Conservation (phyloP, 768 basidiomycete species). For the Suillus ampliporus region DNA sequence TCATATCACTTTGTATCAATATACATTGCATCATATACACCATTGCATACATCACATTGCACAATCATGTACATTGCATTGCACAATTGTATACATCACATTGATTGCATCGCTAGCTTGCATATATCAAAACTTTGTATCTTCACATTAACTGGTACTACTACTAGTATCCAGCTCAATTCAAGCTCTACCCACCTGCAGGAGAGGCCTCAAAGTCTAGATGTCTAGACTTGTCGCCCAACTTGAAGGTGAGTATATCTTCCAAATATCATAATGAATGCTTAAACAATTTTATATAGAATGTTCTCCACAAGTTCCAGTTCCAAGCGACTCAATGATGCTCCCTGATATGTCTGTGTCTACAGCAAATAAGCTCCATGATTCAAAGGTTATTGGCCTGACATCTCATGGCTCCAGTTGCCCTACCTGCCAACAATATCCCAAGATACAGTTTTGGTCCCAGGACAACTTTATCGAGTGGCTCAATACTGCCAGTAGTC, state of each 20-base stretch:
- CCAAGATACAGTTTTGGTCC: conserved; percentile 5
- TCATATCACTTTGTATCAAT: neutral
- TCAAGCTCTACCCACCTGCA: too few species aligned
- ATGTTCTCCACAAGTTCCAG: too few species aligned
- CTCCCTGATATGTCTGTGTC: conserved; percentile 4
- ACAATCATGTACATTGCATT: too few species aligned
- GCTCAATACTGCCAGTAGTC: neutral
- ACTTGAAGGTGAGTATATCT: too few species aligned
- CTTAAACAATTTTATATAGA: too few species aligned
- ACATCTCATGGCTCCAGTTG: neutral
- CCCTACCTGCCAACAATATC: neutral
- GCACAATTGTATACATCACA: neutral
- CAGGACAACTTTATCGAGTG: neutral
- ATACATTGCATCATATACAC: neutral
- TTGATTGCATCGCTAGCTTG: neutral
- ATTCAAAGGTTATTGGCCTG: neutral
- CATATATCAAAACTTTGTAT: neutral
- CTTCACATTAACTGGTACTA: too few species aligned
- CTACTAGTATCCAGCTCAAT: too few species aligned
- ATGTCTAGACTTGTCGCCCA: too few species aligned
- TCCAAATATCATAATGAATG: too few species aligned
- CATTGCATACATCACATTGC: neutral
- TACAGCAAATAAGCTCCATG: conserved; percentile 7
- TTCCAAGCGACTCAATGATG: too few species aligned
- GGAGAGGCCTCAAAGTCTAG: too few species aligned